Conservation (phyloP, 2,329 filamentous ascomycete species). For the Eurotiales sp. region DNA sequence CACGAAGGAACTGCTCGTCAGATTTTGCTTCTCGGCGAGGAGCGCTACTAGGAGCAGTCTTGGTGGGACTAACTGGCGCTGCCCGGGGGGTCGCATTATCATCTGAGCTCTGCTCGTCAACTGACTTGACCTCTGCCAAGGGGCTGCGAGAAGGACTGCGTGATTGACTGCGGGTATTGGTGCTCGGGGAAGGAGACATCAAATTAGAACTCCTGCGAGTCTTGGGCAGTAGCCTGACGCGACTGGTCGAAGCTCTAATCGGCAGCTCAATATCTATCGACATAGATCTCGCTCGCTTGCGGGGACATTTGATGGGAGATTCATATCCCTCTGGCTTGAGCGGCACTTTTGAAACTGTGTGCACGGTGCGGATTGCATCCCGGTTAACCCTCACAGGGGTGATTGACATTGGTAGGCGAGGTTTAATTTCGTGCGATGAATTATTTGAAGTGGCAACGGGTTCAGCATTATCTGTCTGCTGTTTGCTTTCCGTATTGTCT, state of each 20-base stretch:
- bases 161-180: too few species aligned
- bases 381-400: conserved; percentile 53
- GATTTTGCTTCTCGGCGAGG: conserved; percentile 23
- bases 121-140: neutral
- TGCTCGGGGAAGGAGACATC: conserved; percentile 19
- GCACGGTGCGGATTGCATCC: conserved; percentile 54
- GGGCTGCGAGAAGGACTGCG: conserved; percentile 21
- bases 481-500: neutral
- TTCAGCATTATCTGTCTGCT: conserved; percentile 7
- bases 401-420: conserved; percentile 36
- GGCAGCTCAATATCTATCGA: conserved; percentile 43
- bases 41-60: conserved; percentile 23
- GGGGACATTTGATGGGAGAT: conserved; percentile 43
- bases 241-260: conserved; percentile 29
- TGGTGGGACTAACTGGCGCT: neutral
- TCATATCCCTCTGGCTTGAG: conserved; percentile 61
- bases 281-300: conserved; percentile 51
- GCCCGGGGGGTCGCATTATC: too few species aligned
- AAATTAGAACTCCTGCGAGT: conserved; percentile 20
- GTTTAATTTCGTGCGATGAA: neutral
- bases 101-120: neutral
- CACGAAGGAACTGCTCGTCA: conserved; percentile 52
- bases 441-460: neutral
- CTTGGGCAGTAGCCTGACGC: conserved; percentile 19
- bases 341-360: conserved; percentile 74